These are phyloP conservation scores for Angophora floribunda DNA, from an alignment of 345 rosid genomes.

Conservation along the genomic window DNA sequence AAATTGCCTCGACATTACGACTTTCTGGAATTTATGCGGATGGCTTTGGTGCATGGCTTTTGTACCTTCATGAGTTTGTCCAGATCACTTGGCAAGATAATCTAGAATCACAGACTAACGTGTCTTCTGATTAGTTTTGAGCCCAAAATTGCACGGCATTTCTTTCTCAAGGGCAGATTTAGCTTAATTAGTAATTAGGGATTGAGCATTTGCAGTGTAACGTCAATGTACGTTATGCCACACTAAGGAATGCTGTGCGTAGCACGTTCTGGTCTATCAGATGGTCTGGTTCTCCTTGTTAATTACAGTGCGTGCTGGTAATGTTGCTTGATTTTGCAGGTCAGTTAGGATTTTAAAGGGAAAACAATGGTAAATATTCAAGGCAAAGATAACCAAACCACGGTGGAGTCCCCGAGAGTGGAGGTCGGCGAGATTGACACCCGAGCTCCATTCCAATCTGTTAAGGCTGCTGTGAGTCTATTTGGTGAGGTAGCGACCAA, in stretches of 20 bases:
- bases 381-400: not conserved
- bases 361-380: slow-evolving; percentile 45
- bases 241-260: not conserved
- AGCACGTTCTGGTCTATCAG: not conserved
- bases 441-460: slow-evolving; percentile 84
- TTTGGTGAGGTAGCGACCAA: slow-evolving; percentile 65
- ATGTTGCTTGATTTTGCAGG: not conserved
- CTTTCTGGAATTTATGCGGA: not conserved
- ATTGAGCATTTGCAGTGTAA: not conserved
- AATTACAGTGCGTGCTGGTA: not conserved
- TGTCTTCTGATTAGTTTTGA: not conserved
- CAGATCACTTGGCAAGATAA: not conserved
- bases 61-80: not conserved
- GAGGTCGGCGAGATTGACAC: slow-evolving; percentile 98
- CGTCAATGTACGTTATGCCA: not conserved
- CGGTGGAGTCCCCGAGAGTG: slow-evolving; percentile 31
- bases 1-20: not conserved
- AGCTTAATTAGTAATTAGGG: not conserved
- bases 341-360: not conserved
- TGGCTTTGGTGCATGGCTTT: not conserved
- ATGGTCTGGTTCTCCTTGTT: not conserved
- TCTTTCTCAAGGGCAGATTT: not conserved
- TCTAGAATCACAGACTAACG: not conserved
- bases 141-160: not conserved
- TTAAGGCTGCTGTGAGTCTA: slow-evolving; percentile 84